A percentile compares a stretch with the other conserved stretches of the same genome.
Conservation (phyloP, 345 rosid species). For the Populus simonii region DNA sequence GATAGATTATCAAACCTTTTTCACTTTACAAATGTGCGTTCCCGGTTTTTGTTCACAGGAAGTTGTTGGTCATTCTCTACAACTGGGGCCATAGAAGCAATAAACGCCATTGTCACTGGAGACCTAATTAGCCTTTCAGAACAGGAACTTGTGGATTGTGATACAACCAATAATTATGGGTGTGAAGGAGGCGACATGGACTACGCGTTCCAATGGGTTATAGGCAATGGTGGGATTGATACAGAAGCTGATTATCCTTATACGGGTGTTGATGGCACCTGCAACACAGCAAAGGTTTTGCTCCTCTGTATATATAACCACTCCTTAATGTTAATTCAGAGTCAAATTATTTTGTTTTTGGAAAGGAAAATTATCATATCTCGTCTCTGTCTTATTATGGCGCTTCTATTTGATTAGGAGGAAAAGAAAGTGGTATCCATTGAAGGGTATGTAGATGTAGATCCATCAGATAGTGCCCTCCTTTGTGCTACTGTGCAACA, state of each 20-base stretch:
- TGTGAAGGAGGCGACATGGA: conserved; percentile 82
- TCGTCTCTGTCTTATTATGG: not conserved
- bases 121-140: conserved; percentile 64
- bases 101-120: conserved; percentile 53
- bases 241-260: conserved; percentile 59
- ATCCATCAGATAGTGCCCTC: conserved; percentile 53
- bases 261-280: conserved; percentile 51
- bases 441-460: conserved; percentile 67
- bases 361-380: too few species aligned
- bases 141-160: conserved; percentile 71
- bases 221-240: conserved; percentile 61
- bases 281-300: conserved; percentile 56
- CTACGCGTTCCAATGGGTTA: conserved; percentile 74
- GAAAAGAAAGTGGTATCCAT: conserved; percentile 50
- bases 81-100: conserved; percentile 69
- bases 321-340: not conserved
- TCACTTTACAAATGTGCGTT: too few species aligned
- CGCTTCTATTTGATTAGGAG: conserved; percentile 38
- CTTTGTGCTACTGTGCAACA: conserved; percentile 62
- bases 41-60: conserved; percentile 30
- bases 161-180: conserved; percentile 45
- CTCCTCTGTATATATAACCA: not conserved
- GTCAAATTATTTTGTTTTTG: too few species aligned
- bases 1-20: too few species aligned
- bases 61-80: conserved; percentile 81